Evolutionary conservation across 306 rosid genomes (phyloP).

Genomic region (Cucurbita ficifolia): DNA sequence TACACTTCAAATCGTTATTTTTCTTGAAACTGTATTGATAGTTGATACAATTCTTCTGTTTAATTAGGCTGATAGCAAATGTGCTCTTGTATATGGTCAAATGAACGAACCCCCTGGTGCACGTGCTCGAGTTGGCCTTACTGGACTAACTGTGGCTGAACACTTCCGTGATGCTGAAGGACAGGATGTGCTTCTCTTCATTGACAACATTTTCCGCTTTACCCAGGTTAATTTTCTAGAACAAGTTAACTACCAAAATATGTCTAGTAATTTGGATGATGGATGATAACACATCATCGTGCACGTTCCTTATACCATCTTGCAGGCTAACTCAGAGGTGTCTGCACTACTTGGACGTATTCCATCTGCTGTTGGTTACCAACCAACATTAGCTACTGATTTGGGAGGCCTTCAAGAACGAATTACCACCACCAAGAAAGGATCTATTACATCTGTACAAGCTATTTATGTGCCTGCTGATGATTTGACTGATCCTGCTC

Average conservation of each 20-base stretch:
- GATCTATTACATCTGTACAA: slow-evolving; percentile 97
- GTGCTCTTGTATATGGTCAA: slow-evolving; percentile 97
- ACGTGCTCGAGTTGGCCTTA: slow-evolving; percentile 98
- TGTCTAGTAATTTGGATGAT: not conserved
- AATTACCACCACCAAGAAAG: slow-evolving; percentile 94
- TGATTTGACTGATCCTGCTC: slow-evolving; percentile 99
- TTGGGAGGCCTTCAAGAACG: slow-evolving; percentile 99
- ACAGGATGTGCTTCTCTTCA: slow-evolving; percentile 96
- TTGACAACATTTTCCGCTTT: slow-evolving; percentile 97
- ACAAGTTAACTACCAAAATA: not conserved
- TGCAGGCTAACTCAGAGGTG: slow-evolving; percentile 98
- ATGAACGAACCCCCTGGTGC: slow-evolving; percentile 99
- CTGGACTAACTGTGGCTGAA: slow-evolving; percentile 92
- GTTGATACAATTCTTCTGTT: not conserved
- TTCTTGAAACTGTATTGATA: not conserved
- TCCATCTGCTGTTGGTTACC: slow-evolving; percentile 99
- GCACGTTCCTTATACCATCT: not conserved
- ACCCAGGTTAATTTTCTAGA: slow-evolving; percentile 49
- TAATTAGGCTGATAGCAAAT: slow-evolving; percentile 77
- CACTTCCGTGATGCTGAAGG: slow-evolving; percentile 99
- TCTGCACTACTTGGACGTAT: slow-evolving; percentile 99
- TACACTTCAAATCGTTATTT: not conserved
- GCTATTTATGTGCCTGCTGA: slow-evolving; percentile 99
- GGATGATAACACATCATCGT: not conserved
- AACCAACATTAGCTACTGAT: slow-evolving; percentile 93